Percentiles rank a stretch among this genome's conserved stretches.
phyloP scores from a whole-genome alignment of 345 rosid species.

The Sonneratia alba region DNA sequence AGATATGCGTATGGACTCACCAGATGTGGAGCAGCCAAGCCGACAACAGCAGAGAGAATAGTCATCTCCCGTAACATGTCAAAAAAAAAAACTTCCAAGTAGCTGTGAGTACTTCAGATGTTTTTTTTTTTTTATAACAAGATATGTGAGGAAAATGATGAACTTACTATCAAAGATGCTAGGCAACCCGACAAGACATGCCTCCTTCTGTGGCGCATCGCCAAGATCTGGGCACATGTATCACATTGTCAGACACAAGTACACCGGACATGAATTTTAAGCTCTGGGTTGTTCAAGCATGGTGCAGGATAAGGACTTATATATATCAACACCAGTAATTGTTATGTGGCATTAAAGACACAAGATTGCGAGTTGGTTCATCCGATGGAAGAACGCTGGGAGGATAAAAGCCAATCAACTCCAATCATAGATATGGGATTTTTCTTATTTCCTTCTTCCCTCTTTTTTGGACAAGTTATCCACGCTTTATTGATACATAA shows the following conservation, averaged over 20 bases:
- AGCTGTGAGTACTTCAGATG: background rate
- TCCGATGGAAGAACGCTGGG: background rate
- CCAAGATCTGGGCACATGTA: conserved; percentile 56
- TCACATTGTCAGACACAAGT: background rate
- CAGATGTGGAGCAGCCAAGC: conserved; percentile 95
- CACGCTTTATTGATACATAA: background rate
- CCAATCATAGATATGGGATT: background rate
- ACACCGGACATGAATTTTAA: background rate
- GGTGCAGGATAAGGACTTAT: background rate
- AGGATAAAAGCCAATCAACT: background rate
- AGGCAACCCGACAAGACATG: conserved; percentile 88
- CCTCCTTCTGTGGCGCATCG: conserved; percentile 96
- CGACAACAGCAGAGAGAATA: conserved; percentile 67
- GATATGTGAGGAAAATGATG: background rate
- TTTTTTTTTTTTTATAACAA: background rate
- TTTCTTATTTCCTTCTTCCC: background rate
- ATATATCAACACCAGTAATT: background rate
- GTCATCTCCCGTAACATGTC: conserved; percentile 64
- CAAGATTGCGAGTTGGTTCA: background rate
- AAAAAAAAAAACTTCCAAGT: conserved; percentile 4
- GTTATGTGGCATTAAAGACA: background rate
- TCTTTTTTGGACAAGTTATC: background rate
- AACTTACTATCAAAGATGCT: conserved; percentile 61
- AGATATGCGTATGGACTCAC: conserved; percentile 32
- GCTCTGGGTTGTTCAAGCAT: background rate